Percentiles rank a stretch among this genome's conserved stretches.
Evolutionary conservation across 352 stramenopile genomes (phyloP).

Genomic region (Globisporangium heterothallicum): DNA sequence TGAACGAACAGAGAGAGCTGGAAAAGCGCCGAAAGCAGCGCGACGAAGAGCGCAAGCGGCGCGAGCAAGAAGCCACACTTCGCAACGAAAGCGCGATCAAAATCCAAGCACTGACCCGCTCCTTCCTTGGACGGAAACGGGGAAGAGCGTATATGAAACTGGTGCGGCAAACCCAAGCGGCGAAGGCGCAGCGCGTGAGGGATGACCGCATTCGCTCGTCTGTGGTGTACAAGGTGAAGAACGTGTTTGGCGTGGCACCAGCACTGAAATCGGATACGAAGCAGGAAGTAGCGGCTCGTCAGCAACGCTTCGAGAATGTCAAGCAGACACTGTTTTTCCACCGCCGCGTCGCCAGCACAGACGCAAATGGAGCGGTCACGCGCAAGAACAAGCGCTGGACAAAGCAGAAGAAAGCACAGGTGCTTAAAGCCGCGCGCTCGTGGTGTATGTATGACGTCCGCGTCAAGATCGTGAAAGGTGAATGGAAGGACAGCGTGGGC

Average conservation of each 20-base stretch:
- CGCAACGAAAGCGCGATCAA: constrained; percentile 26
- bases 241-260: constrained; percentile 31
- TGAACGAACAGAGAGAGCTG: constrained; percentile 27
- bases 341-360: constrained; percentile 9
- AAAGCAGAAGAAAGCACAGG: constrained; percentile 25
- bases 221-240: constrained; percentile 34
- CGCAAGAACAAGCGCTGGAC: constrained; percentile 43
- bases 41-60: constrained; percentile 19
- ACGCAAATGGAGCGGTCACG: constrained; percentile 8
- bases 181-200: constrained; percentile 33
- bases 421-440: constrained; percentile 28
- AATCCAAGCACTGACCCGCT: constrained; percentile 37
- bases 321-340: constrained; percentile 48
- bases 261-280: constrained; percentile 52
- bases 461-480: constrained; percentile 41
- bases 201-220: constrained; percentile 33
- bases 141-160: constrained; percentile 47
- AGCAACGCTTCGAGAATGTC: constrained; percentile 32
- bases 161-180: constrained; percentile 39
- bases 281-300: constrained; percentile 31
- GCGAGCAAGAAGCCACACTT: constrained; percentile 14
- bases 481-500: constrained; percentile 41
- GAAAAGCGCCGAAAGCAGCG: constrained; percentile 21
- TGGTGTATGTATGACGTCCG: constrained; percentile 51
- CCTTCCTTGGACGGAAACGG: constrained; percentile 25